phyloP scores from a whole-genome alignment of 176 grass and related monocot genomes.

The Puya raimondii region DNA sequence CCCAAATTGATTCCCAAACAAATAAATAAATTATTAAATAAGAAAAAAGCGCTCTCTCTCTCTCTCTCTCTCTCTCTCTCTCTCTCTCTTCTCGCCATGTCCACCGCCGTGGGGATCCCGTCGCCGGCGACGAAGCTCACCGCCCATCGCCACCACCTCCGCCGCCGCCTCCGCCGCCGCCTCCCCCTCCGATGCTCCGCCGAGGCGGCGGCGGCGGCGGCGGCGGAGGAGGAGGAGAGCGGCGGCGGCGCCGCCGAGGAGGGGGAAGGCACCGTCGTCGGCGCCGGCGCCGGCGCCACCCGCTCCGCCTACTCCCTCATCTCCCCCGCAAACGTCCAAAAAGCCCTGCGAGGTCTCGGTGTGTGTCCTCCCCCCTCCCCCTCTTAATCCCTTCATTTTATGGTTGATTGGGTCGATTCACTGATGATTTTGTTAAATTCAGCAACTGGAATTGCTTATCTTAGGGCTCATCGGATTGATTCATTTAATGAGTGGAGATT shows the following conservation, averaged over 20 bases:
- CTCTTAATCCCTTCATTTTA: background rate
- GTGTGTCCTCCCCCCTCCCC: constrained; percentile 9
- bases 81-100: constrained; percentile 9
- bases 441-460: no score
- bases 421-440: background rate
- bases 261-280: constrained; percentile 13
- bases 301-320: constrained; percentile 55
- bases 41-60: background rate
- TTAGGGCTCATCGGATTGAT: no score
- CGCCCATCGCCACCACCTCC: background rate
- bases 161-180: background rate
- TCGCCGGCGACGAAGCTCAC: constrained; percentile 23
- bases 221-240: constrained; percentile 12
- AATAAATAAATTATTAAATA: background rate
- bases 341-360: constrained; percentile 79
- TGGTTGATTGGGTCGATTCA: background rate
- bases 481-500: no score
- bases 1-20: constrained; percentile 13
- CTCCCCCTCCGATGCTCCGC: constrained; percentile 31
- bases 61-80: background rate
- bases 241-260: constrained; percentile 14
- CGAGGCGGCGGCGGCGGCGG: constrained; percentile 15
- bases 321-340: constrained; percentile 71
- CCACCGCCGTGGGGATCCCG: constrained; percentile 13
- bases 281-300: constrained; percentile 31